These are phyloP conservation scores for Farysia itapuensis DNA, from an alignment of 1,284 basidiomycete species.

Conservation along the genomic window DNA sequence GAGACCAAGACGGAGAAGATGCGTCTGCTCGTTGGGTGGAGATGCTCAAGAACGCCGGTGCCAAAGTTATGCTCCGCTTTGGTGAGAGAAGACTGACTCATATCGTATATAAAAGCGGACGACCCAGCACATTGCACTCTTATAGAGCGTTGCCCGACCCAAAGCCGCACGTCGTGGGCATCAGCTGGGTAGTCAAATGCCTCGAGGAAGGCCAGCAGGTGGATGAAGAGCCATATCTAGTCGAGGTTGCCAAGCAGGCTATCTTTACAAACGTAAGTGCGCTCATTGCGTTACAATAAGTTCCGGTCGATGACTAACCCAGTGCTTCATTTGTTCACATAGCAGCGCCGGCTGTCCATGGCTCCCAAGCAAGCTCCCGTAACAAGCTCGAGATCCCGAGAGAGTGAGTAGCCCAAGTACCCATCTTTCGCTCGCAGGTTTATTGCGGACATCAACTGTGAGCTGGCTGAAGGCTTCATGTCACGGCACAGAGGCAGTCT, in stretches of 20 bases:
- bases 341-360: slow-evolving; percentile 36
- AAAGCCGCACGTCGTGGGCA: slow-evolving; percentile 47
- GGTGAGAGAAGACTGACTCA: slow-evolving; percentile 41
- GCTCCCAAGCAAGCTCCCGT: slow-evolving; percentile 28
- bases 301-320: neutral
- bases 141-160: slow-evolving; percentile 33
- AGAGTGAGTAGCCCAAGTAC: slow-evolving; percentile 43
- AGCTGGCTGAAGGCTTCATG: too few species aligned
- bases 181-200: slow-evolving; percentile 47
- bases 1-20: slow-evolving; percentile 50
- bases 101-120: slow-evolving; percentile 51
- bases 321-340: neutral
- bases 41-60: slow-evolving; percentile 43
- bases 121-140: slow-evolving; percentile 42
- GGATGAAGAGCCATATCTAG: slow-evolving; percentile 43
- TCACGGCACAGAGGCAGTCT: too few species aligned
- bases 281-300: neutral
- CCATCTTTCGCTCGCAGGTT: too few species aligned
- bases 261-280: slow-evolving; percentile 44
- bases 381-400: slow-evolving; percentile 23
- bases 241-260: slow-evolving; percentile 52
- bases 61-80: slow-evolving; percentile 39
- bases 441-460: too few species aligned
- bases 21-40: slow-evolving; percentile 43
- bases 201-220: slow-evolving; percentile 35